Evolutionary conservation across 83 land plant species (phyloP), one percentile per base, ranked within the genome.

Genomic region (Picea mariana): DNA sequence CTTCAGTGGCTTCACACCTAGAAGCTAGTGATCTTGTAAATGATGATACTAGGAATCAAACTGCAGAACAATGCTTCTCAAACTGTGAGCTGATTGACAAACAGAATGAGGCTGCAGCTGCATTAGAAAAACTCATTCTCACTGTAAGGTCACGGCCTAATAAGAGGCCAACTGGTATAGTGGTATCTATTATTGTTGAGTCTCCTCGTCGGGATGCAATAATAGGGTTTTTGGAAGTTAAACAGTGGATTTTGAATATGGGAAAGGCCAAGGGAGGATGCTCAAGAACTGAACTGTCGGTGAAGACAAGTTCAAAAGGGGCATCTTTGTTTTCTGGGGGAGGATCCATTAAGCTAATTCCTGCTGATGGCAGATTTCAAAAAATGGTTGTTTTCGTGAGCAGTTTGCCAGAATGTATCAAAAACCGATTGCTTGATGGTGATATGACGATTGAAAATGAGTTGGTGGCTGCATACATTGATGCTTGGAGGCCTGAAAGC

Each of bases 131-230:
- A 47, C 67, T 97, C 31, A 83, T 81, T 78, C 87, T 85, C 11
- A 27, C 75, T 34, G 20, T 94, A n/a, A 86, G 79, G 78, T 85
- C 83, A 62, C 77, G n/a, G 31, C 96, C 96, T n/a, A 87, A 75
- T 49, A 97, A 92, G 84, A 84, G 99, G 49, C 99, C 99, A 15
- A 95, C 99, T 81, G 99, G 96, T 21, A 88, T 77, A 68, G 95
- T 97, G 62, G 89, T 97, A 34, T 83, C 92, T 26, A 87, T 95
- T 61, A 68, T 97, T 61, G 89, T 89, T 68, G 88, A 78, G 59
- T 93, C 99, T 47, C 79, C 81, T 49, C 92, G 95, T 0, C 92
- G 99, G 23, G 86, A 91, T 67, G 78, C 89, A 47, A 85, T 97
- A 44, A 87, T 97, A 64, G 98, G 99, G 68, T 93, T 87, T 84